Evolutionary conservation across 2,329 filamentous ascomycete species (phyloP).

Genomic region (Xylaria digitata): DNA sequence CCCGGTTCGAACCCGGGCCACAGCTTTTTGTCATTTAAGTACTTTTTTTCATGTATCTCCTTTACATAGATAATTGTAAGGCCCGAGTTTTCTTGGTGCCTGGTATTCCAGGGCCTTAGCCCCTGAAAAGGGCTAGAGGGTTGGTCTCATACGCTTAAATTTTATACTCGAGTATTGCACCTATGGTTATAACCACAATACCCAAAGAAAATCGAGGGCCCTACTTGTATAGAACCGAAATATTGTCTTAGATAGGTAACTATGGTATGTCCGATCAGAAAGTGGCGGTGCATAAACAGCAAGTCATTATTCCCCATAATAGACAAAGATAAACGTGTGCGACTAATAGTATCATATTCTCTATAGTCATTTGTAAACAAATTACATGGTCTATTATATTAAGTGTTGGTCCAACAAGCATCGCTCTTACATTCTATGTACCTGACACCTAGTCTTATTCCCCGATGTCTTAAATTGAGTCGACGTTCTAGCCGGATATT

Average conservation of each 20-base stretch:
- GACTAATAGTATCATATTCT: neutral
- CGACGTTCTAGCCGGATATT: neutral
- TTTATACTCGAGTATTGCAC: too few relatives aligned
- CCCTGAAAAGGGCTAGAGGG: too few relatives aligned
- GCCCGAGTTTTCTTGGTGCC: too few relatives aligned
- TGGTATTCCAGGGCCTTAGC: too few relatives aligned
- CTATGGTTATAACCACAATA: neutral
- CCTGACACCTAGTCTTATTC: neutral
- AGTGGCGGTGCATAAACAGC: too few relatives aligned
- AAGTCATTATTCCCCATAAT: neutral
- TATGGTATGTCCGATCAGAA: neutral
- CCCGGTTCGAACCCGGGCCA: slow-evolving; percentile 45
- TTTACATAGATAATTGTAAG: too few relatives aligned
- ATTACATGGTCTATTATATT: too few relatives aligned
- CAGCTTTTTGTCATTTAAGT: slow-evolving; percentile 32
- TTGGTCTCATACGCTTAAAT: too few relatives aligned
- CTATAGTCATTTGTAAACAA: too few relatives aligned
- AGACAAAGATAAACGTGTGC: neutral
- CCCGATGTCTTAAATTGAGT: too few relatives aligned
- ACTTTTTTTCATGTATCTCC: slow-evolving; percentile 4
- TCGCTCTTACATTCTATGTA: neutral
- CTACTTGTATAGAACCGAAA: neutral
- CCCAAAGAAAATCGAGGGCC: neutral
- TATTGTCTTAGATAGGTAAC: neutral
- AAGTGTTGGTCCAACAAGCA: neutral